phyloP scores from a whole-genome alignment of 768 basidiomycete genomes.

The Phlebiopsis flavidoalba region DNA sequence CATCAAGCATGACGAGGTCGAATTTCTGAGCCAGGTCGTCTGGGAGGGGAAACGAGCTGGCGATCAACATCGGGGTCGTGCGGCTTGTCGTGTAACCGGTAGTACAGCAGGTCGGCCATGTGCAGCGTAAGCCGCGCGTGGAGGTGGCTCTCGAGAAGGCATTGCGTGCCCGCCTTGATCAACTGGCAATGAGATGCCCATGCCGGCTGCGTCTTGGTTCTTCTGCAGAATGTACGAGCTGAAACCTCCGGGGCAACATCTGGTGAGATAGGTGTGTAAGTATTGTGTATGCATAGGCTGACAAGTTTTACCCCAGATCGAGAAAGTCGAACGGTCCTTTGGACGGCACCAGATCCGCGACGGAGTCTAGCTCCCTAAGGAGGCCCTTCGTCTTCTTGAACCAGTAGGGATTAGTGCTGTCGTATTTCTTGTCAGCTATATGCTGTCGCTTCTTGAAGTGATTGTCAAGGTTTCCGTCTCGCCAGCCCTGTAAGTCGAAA shows the following conservation, averaged over 20 bases:
- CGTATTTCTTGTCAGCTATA: conserved; percentile 6
- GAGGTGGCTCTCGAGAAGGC: conserved; percentile 5
- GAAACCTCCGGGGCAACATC: conserved; percentile 22
- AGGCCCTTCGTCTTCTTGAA: conserved; percentile 13
- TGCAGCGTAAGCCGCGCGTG: conserved; percentile 2
- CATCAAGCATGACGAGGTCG: conserved; percentile 30
- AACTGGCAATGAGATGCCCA: conserved; percentile 14
- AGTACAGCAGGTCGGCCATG: conserved; percentile 10
- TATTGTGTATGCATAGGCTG: background rate
- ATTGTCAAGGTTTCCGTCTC: background rate
- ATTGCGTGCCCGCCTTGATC: conserved; percentile 8
- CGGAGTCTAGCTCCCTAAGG: conserved; percentile 17
- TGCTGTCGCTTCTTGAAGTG: conserved; percentile 12
- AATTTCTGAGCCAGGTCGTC: conserved; percentile 5
- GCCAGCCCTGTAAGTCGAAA: conserved; percentile 10
- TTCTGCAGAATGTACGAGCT: conserved; percentile 14
- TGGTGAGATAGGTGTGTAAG: background rate
- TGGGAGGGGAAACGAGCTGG: background rate
- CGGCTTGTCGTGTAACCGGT: conserved; percentile 5
- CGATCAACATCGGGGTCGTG: background rate
- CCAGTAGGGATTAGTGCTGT: conserved; percentile 7
- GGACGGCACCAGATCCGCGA: conserved; percentile 5
- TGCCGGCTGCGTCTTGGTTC: conserved; percentile 10
- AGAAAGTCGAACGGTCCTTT: conserved; percentile 9
- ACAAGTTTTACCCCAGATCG: conserved; percentile 13